A percentile compares a stretch with the other conserved stretches of the same genome.
Evolutionary conservation across 345 rosid genomes (phyloP).

Genomic region (Murraya paniculata): DNA sequence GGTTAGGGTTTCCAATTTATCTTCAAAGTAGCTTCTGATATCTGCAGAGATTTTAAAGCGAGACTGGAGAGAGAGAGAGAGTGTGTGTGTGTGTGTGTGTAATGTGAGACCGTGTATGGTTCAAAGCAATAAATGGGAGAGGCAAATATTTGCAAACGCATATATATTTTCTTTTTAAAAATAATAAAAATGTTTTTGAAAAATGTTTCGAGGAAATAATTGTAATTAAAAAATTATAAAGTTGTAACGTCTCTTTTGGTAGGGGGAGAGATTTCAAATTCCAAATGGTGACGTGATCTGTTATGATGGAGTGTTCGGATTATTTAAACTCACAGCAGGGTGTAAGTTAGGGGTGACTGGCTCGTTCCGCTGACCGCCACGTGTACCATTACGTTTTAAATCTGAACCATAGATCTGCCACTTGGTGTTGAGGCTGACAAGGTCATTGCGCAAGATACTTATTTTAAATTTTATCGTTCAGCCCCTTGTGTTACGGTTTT

Average conservation of each 20-base stretch:
- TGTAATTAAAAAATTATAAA: conserved; percentile 12
- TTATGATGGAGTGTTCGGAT: background rate
- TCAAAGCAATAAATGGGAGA: conserved; percentile 48
- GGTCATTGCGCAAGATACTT: background rate
- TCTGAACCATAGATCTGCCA: background rate
- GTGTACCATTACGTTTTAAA: conserved; percentile 5
- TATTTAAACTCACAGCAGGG: background rate
- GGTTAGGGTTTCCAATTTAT: background rate
- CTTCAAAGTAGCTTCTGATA: background rate
- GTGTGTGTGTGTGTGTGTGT: background rate
- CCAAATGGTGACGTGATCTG: conserved; percentile 28
- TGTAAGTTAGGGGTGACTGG: background rate
- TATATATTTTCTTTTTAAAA: conserved; percentile 3
- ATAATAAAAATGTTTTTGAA: background rate
- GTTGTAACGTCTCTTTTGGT: conserved; percentile 59
- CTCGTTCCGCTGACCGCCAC: background rate
- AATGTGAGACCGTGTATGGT: conserved; percentile 10
- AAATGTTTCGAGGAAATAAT: conserved; percentile 6
- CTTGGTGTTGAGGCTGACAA: background rate
- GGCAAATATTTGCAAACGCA: accelerated
- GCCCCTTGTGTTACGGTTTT: background rate
- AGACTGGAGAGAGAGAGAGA: conserved; percentile 8
- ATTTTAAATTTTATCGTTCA: background rate
- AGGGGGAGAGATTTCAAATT: conserved; percentile 64
- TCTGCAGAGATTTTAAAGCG: conserved; percentile 6